A percentile compares a stretch with the other conserved stretches of the same genome.
phyloP scores from a whole-genome alignment of 306 rosid species.

The Mimosa pudica region DNA sequence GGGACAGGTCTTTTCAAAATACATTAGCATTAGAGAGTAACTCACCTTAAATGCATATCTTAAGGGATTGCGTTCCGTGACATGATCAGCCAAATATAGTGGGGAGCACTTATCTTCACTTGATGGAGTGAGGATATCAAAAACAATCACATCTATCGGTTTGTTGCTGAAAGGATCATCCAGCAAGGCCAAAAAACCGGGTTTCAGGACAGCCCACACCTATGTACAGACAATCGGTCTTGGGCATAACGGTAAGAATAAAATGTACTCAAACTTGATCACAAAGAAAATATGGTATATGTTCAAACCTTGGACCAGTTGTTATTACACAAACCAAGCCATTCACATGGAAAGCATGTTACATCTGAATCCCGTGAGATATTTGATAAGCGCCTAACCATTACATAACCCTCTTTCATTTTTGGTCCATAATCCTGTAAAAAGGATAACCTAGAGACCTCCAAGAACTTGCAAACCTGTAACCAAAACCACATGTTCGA shows the following conservation, averaged over 20 bases:
- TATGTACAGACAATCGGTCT: slow-evolving; percentile 40
- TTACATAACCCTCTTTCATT: slow-evolving; percentile 85
- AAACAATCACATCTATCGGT: slow-evolving; percentile 80
- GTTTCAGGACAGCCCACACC: slow-evolving; percentile 98
- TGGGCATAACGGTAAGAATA: slow-evolving; percentile 8
- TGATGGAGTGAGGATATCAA: slow-evolving; percentile 85
- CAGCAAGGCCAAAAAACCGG: slow-evolving; percentile 94
- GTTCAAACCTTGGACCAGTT: slow-evolving; percentile 81
- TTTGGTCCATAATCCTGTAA: slow-evolving; percentile 94
- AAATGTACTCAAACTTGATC: slow-evolving; percentile 6
- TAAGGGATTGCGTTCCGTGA: slow-evolving; percentile 82
- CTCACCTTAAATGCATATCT: slow-evolving; percentile 79
- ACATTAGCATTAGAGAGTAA: slow-evolving; percentile 10
- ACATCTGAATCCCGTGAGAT: slow-evolving; percentile 55
- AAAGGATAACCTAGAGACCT: slow-evolving; percentile 92
- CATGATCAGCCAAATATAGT: slow-evolving; percentile 66
- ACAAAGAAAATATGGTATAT: slow-evolving; percentile 15
- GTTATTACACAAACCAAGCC: slow-evolving; percentile 75
- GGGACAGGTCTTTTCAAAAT: background rate
- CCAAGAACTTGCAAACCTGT: slow-evolving; percentile 97
- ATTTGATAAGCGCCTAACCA: slow-evolving; percentile 81
- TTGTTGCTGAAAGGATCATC: slow-evolving; percentile 79
- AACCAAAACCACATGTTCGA: slow-evolving; percentile 25
- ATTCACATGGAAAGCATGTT: slow-evolving; percentile 70
- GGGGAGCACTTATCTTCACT: slow-evolving; percentile 68